phyloP scores from a whole-genome alignment of 2,329 filamentous ascomycete species.

The Metarhizium guizhouense region DNA sequence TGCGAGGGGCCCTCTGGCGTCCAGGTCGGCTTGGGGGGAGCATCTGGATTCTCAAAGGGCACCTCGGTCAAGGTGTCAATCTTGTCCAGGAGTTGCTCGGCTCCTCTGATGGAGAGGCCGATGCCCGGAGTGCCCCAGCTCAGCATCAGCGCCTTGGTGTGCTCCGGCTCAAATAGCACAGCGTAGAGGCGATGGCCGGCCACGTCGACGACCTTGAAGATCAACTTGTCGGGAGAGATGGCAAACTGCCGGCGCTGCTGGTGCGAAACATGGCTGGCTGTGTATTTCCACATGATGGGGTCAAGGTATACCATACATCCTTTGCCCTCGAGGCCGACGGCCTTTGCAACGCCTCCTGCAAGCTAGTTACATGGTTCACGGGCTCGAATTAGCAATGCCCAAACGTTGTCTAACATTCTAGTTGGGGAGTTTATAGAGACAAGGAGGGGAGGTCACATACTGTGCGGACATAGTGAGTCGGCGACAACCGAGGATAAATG shows the following conservation, averaged over 20 bases:
- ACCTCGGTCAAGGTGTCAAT: conserved; percentile 26
- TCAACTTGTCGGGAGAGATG: conserved; percentile 25
- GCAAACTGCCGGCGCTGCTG: conserved; percentile 24
- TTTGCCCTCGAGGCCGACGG: conserved; percentile 17
- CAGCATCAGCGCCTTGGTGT: conserved; percentile 26
- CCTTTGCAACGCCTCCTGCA: conserved; percentile 24
- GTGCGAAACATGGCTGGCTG: conserved; percentile 22
- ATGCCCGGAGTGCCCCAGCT: conserved; percentile 38
- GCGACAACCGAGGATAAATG: conserved; percentile 38
- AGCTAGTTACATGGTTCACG: conserved; percentile 29
- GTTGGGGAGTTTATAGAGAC: neutral
- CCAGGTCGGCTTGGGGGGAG: conserved; percentile 25
- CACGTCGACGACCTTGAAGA: conserved; percentile 32
- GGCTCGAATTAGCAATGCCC: neutral
- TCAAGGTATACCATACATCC: conserved; percentile 22
- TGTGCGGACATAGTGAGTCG: conserved; percentile 25
- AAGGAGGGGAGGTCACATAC: conserved; percentile 15
- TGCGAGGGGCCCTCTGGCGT: conserved; percentile 31
- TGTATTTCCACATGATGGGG: conserved; percentile 21
- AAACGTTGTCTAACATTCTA: neutral
- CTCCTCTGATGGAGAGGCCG: conserved; percentile 36
- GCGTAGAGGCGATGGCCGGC: conserved; percentile 33
- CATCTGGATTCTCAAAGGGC: conserved; percentile 12
- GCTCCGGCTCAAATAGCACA: conserved; percentile 29
- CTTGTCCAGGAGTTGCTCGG: conserved; percentile 31